These are phyloP conservation scores for Ascobolus immersus DNA, from an alignment of 495 filamentous ascomycete species.

Conservation along the genomic window DNA sequence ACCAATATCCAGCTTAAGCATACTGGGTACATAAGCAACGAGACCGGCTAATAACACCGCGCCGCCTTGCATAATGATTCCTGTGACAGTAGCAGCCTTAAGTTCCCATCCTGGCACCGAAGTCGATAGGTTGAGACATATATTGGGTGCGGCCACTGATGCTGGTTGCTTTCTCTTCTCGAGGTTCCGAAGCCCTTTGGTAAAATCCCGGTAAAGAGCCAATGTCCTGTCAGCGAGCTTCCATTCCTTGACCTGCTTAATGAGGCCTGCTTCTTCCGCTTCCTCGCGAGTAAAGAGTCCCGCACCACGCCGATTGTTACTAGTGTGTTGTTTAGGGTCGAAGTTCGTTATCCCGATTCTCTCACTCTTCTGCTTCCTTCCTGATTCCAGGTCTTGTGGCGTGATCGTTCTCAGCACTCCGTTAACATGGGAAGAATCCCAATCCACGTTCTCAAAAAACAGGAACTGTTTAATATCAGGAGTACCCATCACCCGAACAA, in stretches of 20 bases:
- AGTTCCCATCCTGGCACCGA: slow-evolving; percentile 1
- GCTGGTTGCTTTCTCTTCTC: too few species aligned
- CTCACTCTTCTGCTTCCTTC: not conserved
- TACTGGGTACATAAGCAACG: slow-evolving; percentile 6
- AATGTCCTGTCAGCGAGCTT: too few species aligned
- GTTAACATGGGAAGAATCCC: not conserved
- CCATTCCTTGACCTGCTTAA: too few species aligned
- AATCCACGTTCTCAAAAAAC: not conserved
- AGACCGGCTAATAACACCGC: slow-evolving; percentile 4
- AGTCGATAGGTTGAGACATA: slow-evolving; percentile 4
- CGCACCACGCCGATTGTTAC: slow-evolving; percentile 4
- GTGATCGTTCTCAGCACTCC: not conserved
- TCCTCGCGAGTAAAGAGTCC: slow-evolving; percentile 3
- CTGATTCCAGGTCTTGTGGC: not conserved
- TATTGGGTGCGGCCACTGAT: too few species aligned
- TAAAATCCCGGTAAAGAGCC: too few species aligned
- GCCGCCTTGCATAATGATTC: slow-evolving; percentile 4
- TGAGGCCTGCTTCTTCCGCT: too few species aligned
- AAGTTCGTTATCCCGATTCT: not conserved
- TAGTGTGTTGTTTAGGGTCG: slow-evolving; percentile 2
- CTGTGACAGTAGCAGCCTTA: slow-evolving; percentile 1
- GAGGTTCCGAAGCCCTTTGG: too few species aligned
- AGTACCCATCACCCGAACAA: slow-evolving; percentile 14
- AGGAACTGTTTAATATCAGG: slow-evolving; percentile 4
- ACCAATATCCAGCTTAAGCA: too few species aligned